Evolutionary conservation across 331 rosid genomes (phyloP).

Genomic region (Prunus yedoensis): DNA sequence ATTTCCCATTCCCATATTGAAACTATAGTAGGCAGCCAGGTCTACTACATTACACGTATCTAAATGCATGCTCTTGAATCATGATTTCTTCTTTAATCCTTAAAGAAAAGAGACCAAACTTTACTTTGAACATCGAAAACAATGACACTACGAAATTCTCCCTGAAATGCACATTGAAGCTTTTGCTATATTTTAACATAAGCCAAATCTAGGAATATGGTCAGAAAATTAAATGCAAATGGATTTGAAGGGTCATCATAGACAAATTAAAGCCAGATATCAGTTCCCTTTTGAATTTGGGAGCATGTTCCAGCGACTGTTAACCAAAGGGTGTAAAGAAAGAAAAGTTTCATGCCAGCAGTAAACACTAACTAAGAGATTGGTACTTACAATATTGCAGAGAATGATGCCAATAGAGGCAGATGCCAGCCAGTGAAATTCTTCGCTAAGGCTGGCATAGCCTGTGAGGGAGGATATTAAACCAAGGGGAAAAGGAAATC

Average conservation of each 20-base stretch:
- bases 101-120: not conserved
- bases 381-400: slow-evolving; percentile 68
- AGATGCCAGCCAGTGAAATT: slow-evolving; percentile 59
- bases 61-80: not conserved
- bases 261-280: not conserved
- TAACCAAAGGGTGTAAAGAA: slow-evolving; percentile 6
- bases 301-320: not conserved
- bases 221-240: not conserved
- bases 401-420: slow-evolving; percentile 57
- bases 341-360: not conserved
- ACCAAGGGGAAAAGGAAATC: slow-evolving; percentile 34
- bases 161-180: not conserved
- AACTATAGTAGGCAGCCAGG: not conserved
- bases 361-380: slow-evolving; percentile 2
- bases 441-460: slow-evolving; percentile 42
- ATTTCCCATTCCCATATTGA: not conserved
- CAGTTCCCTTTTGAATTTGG: not conserved
- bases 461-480: slow-evolving; percentile 36
- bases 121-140: not conserved
- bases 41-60: not conserved
- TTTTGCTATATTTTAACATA: not conserved
- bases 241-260: not conserved
- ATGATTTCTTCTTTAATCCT: not conserved
- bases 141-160: not conserved
- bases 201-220: not conserved